A percentile compares a stretch with the other conserved stretches of the same genome.
Evolutionary conservation across 75 land plant genomes (phyloP).

Genomic region (Picea glauca): DNA sequence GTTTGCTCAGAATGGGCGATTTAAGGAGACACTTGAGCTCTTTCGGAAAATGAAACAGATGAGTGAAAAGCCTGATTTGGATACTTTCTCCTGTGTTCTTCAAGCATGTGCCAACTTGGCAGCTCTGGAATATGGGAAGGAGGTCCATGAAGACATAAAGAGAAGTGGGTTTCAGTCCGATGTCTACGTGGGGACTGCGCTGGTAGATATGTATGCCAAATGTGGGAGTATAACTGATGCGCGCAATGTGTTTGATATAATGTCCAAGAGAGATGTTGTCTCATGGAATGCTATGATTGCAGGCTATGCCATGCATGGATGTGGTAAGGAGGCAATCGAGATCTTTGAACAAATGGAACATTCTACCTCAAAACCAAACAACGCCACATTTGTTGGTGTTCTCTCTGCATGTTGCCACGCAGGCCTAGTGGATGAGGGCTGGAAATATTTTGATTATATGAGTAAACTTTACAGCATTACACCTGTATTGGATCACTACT

Average conservation of each 20-base stretch:
- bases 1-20: constrained; percentile 21
- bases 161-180: constrained; percentile 17
- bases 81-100: constrained; percentile 20
- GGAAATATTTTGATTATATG: too few relatives aligned
- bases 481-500: too few relatives aligned
- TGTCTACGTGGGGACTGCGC: constrained; percentile 21
- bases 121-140: constrained; percentile 2
- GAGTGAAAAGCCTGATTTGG: constrained; percentile 20
- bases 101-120: constrained; percentile 8
- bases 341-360: constrained; percentile 33
- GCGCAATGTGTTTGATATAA: constrained; percentile 44
- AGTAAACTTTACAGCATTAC: too few relatives aligned
- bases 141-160: constrained; percentile 19
- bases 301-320: constrained; percentile 34
- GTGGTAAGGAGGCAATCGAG: constrained; percentile 50
- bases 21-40: constrained; percentile 10
- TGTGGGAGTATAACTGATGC: constrained; percentile 44
- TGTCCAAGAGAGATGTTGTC: constrained; percentile 51
- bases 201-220: constrained; percentile 54
- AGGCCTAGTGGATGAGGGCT: too few relatives aligned
- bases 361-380: too few relatives aligned
- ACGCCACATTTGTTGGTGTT: too few relatives aligned
- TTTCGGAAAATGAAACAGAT: constrained; percentile 16
- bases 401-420: too few relatives aligned
- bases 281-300: constrained; percentile 69